Percentiles rank a stretch among this genome's conserved stretches.
phyloP scores from a whole-genome alignment of 441 rosid species.

The Daphne laureola region DNA sequence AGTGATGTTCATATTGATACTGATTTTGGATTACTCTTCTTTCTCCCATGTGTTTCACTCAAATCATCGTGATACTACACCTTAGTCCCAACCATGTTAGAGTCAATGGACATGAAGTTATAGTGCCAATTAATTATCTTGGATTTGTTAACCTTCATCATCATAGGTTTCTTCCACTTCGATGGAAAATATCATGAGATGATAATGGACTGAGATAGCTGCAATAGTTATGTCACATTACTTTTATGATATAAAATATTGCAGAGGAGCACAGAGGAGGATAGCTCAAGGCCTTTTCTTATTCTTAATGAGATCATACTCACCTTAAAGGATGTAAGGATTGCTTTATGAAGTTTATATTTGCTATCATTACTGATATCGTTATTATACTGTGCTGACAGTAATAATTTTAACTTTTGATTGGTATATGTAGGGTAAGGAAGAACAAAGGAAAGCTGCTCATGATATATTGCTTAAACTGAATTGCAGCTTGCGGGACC shows the following conservation, averaged over 20 bases:
- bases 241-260: constrained; percentile 1
- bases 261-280: constrained; percentile 64
- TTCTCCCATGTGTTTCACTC: neutral
- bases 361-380: neutral
- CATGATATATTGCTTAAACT: constrained; percentile 58
- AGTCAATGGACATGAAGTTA: no score
- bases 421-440: constrained; percentile 46
- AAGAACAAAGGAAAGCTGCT: constrained; percentile 76
- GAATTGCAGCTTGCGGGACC: constrained; percentile 39
- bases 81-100: no score
- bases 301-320: constrained; percentile 88
- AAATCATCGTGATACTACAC: no score
- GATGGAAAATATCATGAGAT: no score
- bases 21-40: neutral
- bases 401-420: constrained; percentile 6
- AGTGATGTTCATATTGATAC: neutral
- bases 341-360: constrained; percentile 14
- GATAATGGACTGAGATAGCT: no score
- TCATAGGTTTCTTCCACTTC: no score
- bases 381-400: neutral
- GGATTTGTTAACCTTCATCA: no score
- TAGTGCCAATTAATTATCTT: no score
- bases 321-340: constrained; percentile 75
- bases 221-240: no score
- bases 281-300: constrained; percentile 70